These are phyloP conservation scores for Coniella lustricola DNA, from an alignment of 2,329 filamentous ascomycete genomes.

Conservation along the genomic window DNA sequence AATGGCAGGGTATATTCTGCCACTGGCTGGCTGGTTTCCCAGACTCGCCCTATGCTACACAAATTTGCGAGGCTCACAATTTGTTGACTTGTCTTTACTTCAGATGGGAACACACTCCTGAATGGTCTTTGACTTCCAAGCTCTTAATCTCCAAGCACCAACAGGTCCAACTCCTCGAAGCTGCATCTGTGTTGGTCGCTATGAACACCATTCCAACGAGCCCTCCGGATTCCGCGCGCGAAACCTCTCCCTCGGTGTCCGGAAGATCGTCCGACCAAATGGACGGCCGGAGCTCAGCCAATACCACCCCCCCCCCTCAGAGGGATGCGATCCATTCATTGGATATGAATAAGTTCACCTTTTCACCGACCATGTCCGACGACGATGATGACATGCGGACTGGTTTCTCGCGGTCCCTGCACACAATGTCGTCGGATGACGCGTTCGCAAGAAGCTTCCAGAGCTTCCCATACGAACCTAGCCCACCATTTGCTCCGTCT, in stretches of 20 bases:
- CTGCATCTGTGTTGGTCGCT: constrained; percentile 87
- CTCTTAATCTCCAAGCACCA: constrained; percentile 98
- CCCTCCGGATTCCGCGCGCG: constrained; percentile 58
- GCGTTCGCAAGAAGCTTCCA: constrained; percentile 51
- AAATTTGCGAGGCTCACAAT: constrained; percentile 26
- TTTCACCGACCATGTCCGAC: constrained; percentile 38
- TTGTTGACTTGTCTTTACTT: constrained; percentile 35
- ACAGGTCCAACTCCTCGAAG: constrained; percentile 94
- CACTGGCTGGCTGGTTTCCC: constrained; percentile 7
- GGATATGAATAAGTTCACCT: constrained; percentile 25
- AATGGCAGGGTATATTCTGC: constrained; percentile 28
- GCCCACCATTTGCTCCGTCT: constrained; percentile 72
- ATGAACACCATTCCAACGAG: constrained; percentile 63
- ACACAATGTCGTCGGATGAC: constrained; percentile 57
- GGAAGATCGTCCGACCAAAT: constrained; percentile 66
- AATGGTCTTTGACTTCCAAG: constrained; percentile 96
- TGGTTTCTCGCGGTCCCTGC: constrained; percentile 70
- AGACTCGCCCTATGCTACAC: constrained; percentile 18
- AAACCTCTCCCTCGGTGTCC: constrained; percentile 72
- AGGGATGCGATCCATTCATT: constrained; percentile 54
- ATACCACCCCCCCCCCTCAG: constrained; percentile 86
- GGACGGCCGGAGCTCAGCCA: constrained; percentile 74
- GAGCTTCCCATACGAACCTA: constrained; percentile 67
- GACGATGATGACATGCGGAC: constrained; percentile 55
- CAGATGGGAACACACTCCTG: constrained; percentile 99